These are phyloP conservation scores for Taphrina betulina DNA, from an alignment of 1,139 yeast genomes.

Conservation along the genomic window DNA sequence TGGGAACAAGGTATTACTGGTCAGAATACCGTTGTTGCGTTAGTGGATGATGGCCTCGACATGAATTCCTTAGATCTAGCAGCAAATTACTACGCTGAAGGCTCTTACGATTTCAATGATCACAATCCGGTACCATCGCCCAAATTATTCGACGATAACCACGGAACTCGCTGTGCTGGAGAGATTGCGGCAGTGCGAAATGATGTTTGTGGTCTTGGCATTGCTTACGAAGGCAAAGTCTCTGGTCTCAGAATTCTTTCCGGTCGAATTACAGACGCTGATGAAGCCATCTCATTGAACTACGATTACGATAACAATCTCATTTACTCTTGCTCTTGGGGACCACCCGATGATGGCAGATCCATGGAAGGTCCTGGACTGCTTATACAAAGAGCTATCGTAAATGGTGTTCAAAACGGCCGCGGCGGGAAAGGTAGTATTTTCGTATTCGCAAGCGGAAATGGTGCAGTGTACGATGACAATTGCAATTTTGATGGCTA, in stretches of 20 bases:
- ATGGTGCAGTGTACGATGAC: conserved; percentile 80
- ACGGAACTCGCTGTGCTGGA: conserved; percentile 98
- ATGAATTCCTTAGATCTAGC: conserved; percentile 69
- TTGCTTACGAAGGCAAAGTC: conserved; percentile 81
- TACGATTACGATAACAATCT: conserved; percentile 77
- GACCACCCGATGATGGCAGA: conserved; percentile 90
- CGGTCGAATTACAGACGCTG: conserved; percentile 73
- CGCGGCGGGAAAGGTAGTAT: conserved; percentile 78
- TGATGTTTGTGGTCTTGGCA: conserved; percentile 90
- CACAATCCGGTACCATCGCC: conserved; percentile 77
- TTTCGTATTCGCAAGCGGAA: conserved; percentile 95
- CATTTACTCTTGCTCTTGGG: conserved; percentile 98
- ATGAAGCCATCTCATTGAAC: conserved; percentile 85
- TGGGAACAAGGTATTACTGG: conserved; percentile 82
- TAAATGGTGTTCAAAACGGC: conserved; percentile 83
- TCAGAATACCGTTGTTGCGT: conserved; percentile 73
- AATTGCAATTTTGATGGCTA: conserved; percentile 97
- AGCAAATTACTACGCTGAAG: conserved; percentile 66
- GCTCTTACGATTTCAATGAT: conserved; percentile 89
- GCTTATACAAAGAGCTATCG: conserved; percentile 74
- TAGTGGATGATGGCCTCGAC: conserved; percentile 94
- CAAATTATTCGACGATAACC: conserved; percentile 75
- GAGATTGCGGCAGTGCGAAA: conserved; percentile 87
- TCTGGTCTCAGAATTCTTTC: conserved; percentile 89
- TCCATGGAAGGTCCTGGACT: conserved; percentile 82